phyloP scores from a whole-genome alignment of 192 early-diverging fungal genomes.

The Haplosporangium gracile region DNA sequence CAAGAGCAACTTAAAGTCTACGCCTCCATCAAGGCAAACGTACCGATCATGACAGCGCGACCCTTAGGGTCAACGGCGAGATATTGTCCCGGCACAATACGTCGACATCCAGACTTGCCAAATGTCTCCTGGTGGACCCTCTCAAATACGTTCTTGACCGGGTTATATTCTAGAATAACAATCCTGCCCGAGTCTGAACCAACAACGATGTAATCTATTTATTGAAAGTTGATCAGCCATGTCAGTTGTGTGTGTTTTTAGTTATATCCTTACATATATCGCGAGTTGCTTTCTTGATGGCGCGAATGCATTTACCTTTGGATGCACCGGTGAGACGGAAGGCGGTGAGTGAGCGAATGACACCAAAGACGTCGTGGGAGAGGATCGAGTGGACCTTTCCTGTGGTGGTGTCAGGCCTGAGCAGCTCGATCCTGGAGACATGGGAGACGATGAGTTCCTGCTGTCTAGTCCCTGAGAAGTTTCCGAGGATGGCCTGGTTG shows the following conservation, averaged over 20 bases:
- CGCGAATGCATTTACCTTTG: conserved; percentile 71
- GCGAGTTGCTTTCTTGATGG: not conserved
- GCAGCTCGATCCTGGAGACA: conserved; percentile 82
- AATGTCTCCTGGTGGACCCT: conserved; percentile 93
- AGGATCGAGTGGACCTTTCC: conserved; percentile 84
- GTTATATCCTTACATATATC: not conserved
- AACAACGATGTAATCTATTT: conserved; percentile 89
- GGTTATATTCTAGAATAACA: conserved; percentile 91
- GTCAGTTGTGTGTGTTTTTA: not conserved
- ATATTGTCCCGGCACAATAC: conserved; percentile 95
- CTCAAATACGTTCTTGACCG: conserved; percentile 76
- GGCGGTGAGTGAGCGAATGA: conserved; percentile 83
- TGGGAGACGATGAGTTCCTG: conserved; percentile 92
- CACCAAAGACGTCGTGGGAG: conserved; percentile 85
- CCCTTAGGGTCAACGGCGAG: conserved; percentile 97
- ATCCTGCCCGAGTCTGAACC: conserved; percentile 93
- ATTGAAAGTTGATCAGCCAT: not conserved
- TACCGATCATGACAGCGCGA: conserved; percentile 92
- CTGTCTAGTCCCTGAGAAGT: conserved; percentile 91
- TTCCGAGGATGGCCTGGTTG: conserved; percentile 84
- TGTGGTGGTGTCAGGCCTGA: conserved; percentile 80
- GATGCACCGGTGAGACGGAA: conserved; percentile 92
- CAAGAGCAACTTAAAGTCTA: not conserved
- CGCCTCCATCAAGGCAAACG: not conserved
- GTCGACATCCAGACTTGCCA: conserved; percentile 91